Evolutionary conservation across 257 asterid genomes (phyloP).

Genomic region (Ehretia macrophylla): DNA sequence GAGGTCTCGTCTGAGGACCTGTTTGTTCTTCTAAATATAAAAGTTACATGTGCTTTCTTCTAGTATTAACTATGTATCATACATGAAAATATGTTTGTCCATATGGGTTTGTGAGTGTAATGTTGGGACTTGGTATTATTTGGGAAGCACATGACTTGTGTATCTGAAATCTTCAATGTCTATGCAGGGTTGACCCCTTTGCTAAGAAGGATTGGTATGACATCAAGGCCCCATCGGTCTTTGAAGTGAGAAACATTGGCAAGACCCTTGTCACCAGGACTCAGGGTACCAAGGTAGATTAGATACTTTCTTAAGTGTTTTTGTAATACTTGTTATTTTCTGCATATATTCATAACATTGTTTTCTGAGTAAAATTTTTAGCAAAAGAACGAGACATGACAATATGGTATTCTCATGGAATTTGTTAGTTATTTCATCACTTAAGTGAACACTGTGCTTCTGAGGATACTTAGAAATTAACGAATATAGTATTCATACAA

Average conservation of each 20-base stretch:
- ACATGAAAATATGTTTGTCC: too few species aligned
- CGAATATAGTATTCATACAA: too few species aligned
- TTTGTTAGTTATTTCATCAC: too few species aligned
- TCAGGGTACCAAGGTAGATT: conserved; percentile 37
- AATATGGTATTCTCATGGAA: too few species aligned
- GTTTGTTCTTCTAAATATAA: too few species aligned
- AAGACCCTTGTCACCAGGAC: conserved; percentile 37
- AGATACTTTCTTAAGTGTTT: too few species aligned
- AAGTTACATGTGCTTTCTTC: too few species aligned
- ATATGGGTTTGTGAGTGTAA: background rate
- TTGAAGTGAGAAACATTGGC: conserved; percentile 25
- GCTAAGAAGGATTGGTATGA: conserved; percentile 44
- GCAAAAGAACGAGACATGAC: too few species aligned
- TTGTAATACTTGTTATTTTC: background rate
- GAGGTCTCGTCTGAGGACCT: too few species aligned
- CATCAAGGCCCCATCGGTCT: conserved; percentile 34
- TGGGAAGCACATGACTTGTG: background rate
- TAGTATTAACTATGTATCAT: too few species aligned
- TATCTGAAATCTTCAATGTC: background rate
- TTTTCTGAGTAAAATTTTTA: background rate
- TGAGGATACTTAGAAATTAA: too few species aligned
- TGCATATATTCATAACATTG: background rate
- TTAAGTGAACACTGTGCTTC: too few species aligned
- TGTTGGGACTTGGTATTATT: background rate
- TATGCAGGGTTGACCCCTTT: conserved; percentile 28